These are phyloP conservation scores for Elongisporangium prolatum DNA, from an alignment of 352 stramenopile species.

Conservation along the genomic window DNA sequence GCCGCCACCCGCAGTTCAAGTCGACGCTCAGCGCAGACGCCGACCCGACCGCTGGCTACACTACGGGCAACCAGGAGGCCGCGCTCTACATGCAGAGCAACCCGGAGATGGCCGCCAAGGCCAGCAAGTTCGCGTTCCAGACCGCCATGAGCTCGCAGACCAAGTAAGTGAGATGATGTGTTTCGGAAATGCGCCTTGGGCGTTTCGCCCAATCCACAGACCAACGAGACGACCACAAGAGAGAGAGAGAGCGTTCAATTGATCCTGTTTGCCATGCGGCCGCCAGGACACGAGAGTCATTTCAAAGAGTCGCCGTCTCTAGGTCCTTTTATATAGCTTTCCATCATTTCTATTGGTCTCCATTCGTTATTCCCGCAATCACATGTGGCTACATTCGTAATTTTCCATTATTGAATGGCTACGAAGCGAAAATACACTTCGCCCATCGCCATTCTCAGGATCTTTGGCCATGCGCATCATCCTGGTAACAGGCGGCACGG, in stretches of 20 bases:
- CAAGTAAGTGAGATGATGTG: background rate
- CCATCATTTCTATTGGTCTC: background rate
- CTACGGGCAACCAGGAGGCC: constrained; percentile 76
- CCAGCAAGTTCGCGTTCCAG: constrained; percentile 75
- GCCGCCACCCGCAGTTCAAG: constrained; percentile 84
- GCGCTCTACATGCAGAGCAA: constrained; percentile 81
- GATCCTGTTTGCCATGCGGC: no score
- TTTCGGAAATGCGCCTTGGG: background rate
- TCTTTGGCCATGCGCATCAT: constrained; percentile 34
- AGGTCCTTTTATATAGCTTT: background rate
- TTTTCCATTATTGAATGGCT: background rate
- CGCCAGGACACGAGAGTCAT: no score
- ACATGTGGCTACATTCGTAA: background rate
- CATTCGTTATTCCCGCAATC: background rate
- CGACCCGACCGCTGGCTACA: constrained; percentile 77
- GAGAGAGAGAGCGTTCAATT: no score
- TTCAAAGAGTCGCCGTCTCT: no score
- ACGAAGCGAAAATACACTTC: background rate
- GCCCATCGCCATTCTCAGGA: background rate
- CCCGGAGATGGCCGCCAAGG: constrained; percentile 67
- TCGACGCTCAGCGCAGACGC: constrained; percentile 59
- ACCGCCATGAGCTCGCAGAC: constrained; percentile 20
- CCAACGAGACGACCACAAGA: background rate
- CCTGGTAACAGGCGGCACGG: constrained; percentile 95
- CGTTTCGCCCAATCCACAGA: background rate